Base-by-base conservation (phyloP, 768 basidiomycete genomes). In the Hericium alpestre region DNA sequence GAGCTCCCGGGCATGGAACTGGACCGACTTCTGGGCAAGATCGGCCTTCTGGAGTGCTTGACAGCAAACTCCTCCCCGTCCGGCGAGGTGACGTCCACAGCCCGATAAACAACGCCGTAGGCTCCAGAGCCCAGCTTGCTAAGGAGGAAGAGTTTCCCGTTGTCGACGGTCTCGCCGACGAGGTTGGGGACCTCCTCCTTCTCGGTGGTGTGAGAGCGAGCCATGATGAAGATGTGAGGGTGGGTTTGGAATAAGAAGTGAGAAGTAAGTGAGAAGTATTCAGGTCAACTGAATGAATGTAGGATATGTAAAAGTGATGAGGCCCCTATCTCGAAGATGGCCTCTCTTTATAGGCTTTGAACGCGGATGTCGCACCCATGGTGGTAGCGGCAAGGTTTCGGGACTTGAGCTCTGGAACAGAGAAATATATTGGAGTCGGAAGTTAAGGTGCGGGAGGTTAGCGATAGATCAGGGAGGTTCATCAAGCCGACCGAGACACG, bases 1-100 rank as follows among this genome's bases (percentile, higher is more conserved):
- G 10, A 55, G 39, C 38, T 63, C 61, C 9, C 47, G 50, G 27
- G 38, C 37, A 12, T 53, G 52, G 37, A 53, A 38, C 13, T 47
- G 16, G 52, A 12, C 37, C 10, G n/a, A 13, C n/a, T 53, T 16
- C 38, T 12, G 18, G 20, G n/a, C n/a, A 38, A 18, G 52, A 40
- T 32, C 38, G 11, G 11, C 32, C 18, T 27, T 55, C 18, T 15
- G 12, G 22, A 55, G n/a, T 7, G 18, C 20, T 55, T 55, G 15
- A 55, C 20, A 13, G 54, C 54, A 37, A 22, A 55, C 22, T 55
- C 15, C 32, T 15, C 20, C 23, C 41, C 54, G 32, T 27, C 54
- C 39, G 32, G 37, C 43, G 39, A 43, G 23, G 39, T n/a, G 10
- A 55, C 23, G 25, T 47, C 54, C 23, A 47, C n/a, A 2, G 54